Evolutionary conservation across 495 filamentous ascomycete genomes (phyloP).

Genomic region (Friedmanniomyces simplex): DNA sequence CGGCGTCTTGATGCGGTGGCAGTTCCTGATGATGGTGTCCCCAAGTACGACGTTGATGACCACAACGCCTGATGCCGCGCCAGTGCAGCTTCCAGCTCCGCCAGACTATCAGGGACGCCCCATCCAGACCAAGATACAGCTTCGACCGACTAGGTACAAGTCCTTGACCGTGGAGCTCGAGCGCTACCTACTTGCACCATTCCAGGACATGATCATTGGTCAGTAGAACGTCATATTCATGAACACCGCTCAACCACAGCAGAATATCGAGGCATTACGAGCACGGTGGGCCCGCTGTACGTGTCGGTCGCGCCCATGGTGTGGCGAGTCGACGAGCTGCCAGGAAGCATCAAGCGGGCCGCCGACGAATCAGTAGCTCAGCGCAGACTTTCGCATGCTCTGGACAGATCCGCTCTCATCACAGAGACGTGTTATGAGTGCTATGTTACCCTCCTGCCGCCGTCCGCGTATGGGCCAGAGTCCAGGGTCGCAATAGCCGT

Average conservation of each 20-base stretch:
- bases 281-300: neutral
- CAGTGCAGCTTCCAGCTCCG: neutral
- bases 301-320: neutral
- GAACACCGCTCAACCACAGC: neutral
- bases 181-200: neutral
- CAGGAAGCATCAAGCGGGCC: neutral
- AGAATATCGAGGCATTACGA: neutral
- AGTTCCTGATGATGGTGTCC: neutral
- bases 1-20: slow-evolving; percentile 1
- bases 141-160: neutral
- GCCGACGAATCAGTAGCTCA: neutral
- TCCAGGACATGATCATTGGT: neutral
- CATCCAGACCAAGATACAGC: neutral
- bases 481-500: neutral
- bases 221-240: neutral
- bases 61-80: neutral
- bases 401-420: neutral
- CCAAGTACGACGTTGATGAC: neutral
- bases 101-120: neutral
- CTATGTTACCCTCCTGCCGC: neutral
- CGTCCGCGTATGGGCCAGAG: neutral
- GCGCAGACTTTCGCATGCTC: neutral
- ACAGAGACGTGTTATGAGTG: neutral
- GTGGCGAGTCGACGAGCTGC: neutral
- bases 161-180: neutral